A percentile compares a stretch with the other conserved stretches of the same genome.
These are phyloP conservation scores for Clonostachys byssicola DNA, from an alignment of 2,329 filamentous ascomycete genomes.

Conservation along the genomic window DNA sequence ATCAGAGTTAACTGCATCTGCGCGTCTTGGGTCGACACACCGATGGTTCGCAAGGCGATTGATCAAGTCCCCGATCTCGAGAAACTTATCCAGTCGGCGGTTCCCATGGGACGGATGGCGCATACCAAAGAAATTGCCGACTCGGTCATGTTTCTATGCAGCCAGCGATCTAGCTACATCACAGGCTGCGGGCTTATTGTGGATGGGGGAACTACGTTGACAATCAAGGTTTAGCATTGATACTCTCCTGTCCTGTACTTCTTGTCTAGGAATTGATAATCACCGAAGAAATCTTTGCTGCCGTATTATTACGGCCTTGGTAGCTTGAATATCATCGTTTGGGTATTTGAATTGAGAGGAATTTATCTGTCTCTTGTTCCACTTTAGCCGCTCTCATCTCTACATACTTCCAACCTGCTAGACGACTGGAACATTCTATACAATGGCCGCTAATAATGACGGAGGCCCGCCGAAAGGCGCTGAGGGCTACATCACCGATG, in stretches of 20 bases:
- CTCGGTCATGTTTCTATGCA: slow-evolving; percentile 1
- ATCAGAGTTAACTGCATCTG: slow-evolving; percentile 1
- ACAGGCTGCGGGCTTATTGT: background rate
- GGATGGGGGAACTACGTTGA: background rate
- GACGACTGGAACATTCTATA: no score
- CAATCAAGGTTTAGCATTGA: background rate
- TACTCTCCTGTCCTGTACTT: no score
- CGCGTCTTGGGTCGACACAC: background rate
- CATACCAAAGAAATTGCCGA: background rate
- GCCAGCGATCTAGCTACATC: background rate
- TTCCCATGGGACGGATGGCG: background rate
- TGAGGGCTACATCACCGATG: background rate
- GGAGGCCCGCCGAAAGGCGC: background rate
- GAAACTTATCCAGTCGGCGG: background rate
- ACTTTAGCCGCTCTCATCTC: no score
- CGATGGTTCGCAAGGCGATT: background rate
- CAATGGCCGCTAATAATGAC: no score
- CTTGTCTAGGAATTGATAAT: no score
- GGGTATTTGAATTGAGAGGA: no score
- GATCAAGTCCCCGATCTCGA: background rate
- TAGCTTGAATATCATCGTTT: no score
- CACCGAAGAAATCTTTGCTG: no score
- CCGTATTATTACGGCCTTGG: no score
- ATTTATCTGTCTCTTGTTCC: no score
- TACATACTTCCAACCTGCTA: no score